Percentiles rank a stretch among this genome's conserved stretches.
These are phyloP conservation scores for Turnera subulata DNA, from an alignment of 345 rosid species.

Conservation along the genomic window DNA sequence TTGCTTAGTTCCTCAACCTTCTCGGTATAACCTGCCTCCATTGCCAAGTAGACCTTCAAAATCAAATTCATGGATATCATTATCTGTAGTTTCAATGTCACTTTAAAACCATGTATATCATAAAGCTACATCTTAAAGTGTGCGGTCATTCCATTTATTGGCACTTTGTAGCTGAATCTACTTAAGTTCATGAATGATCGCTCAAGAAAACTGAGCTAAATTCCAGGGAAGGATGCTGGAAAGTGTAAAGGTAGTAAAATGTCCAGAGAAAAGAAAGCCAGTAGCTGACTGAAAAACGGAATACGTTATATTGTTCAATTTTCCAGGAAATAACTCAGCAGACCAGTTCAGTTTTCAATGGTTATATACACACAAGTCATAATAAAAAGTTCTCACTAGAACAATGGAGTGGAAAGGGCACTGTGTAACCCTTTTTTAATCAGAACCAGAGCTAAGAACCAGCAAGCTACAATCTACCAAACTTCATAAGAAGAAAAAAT, in stretches of 20 bases:
- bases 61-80: neutral
- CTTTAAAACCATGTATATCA: neutral
- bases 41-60: slow-evolving; percentile 82
- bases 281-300: too few species aligned
- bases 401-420: neutral
- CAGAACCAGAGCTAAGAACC: neutral
- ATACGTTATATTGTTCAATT: neutral
- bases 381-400: too few species aligned
- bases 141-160: neutral
- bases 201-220: too few species aligned
- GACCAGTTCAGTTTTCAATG: neutral
- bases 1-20: slow-evolving; percentile 87
- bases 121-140: too few species aligned
- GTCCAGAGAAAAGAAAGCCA: too few species aligned
- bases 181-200: too few species aligned
- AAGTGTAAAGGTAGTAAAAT: too few species aligned
- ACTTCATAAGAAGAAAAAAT: too few species aligned
- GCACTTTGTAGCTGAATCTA: too few species aligned
- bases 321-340: neutral
- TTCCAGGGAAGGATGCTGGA: too few species aligned
- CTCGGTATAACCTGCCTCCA: slow-evolving; percentile 96
- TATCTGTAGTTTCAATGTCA: neutral
- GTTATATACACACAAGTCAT: neutral
- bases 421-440: neutral
- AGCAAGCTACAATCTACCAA: neutral